Conservation (phyloP, 2,329 filamentous ascomycete species). For the Hypoxylon sp. region DNA sequence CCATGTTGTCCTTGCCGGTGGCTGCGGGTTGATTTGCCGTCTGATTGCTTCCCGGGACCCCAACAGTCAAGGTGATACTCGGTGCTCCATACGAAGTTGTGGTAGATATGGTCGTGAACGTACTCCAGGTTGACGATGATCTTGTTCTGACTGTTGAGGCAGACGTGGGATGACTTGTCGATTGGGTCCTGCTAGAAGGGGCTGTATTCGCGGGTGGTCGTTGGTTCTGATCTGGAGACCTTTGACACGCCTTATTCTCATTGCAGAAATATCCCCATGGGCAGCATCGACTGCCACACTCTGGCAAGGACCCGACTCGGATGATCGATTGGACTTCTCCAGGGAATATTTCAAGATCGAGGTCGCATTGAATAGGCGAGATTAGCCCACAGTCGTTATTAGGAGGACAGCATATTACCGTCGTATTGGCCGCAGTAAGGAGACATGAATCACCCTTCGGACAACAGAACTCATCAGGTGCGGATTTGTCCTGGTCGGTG, state of each 20-base stretch:
- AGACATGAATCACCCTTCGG: not conserved
- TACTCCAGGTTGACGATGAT: not conserved
- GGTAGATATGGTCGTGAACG: not conserved
- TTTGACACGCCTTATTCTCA: not conserved
- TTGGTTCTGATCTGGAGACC: not conserved
- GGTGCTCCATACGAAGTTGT: too few relatives aligned
- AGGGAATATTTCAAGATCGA: not conserved
- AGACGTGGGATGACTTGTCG: not conserved
- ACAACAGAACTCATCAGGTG: not conserved
- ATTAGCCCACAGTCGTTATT: not conserved
- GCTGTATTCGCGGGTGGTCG: not conserved
- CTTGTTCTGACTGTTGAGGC: not conserved
- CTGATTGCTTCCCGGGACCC: not conserved
- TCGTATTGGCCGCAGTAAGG: constrained; percentile 1
- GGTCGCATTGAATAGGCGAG: not conserved
- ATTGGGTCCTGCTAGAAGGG: not conserved
- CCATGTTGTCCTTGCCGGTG: not conserved
- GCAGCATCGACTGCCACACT: not conserved
- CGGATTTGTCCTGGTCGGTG: not conserved
- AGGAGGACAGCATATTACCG: constrained; percentile 7
- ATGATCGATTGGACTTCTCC: not conserved
- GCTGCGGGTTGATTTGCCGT: not conserved
- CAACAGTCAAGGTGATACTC: not conserved
- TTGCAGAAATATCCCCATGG: constrained; percentile 12
- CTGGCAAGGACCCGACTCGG: not conserved